Base-by-base conservation (phyloP, 371 early-diverging fungal species). In the Dipsacomyces acuminosporus region DNA sequence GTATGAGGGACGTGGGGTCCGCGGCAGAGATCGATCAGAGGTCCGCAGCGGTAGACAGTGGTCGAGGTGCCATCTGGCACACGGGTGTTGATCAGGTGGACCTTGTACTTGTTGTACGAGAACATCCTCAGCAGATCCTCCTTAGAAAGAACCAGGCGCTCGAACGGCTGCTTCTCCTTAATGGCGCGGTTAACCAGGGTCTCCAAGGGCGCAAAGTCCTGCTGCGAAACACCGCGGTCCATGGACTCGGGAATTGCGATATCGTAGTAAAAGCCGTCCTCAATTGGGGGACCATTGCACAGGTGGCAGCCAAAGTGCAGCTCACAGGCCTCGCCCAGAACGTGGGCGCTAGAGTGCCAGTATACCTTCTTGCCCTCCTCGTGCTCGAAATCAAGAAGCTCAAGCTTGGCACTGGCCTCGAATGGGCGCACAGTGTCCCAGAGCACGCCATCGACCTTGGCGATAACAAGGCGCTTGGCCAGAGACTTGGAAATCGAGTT, bases 321-420 rank as follows among this genome's bases (percentile, higher is more conserved):
- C 76, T 94, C 96, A 66, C 94, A 93, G 23, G 99, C 98, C 73
- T 97, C 96, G 53, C 99, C 99, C 45, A 99, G 78, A 70, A 99
- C 87, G 77, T 99, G 99, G 2, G 99, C 99, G 64, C 94, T 93
- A n/a, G 97, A 96, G 75, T 99, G 99, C 99, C 99, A 99, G 76
- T 96, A 99, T 14, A 99, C 99, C 69, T 81, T 80, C 75, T 91
- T 88, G 72, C 91, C 98, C 57, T 97, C 98, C 21, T 87, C 84
- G 47, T 89, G 73, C 38, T 97, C 97, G 82, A 99, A 99, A 59
- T 93, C 96, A 23, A 98, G 76, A 35, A 99, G 82, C 74, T 97
- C 91, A 48, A 99, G 76, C 48, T 60, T 69, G 76, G 89, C 88
- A 43, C 86, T 85, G 26, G 64, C 61, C 71, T 93, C 92, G 17